phyloP scores from a whole-genome alignment of 2,329 filamentous ascomycete species.

The Calonectria naviculata region DNA sequence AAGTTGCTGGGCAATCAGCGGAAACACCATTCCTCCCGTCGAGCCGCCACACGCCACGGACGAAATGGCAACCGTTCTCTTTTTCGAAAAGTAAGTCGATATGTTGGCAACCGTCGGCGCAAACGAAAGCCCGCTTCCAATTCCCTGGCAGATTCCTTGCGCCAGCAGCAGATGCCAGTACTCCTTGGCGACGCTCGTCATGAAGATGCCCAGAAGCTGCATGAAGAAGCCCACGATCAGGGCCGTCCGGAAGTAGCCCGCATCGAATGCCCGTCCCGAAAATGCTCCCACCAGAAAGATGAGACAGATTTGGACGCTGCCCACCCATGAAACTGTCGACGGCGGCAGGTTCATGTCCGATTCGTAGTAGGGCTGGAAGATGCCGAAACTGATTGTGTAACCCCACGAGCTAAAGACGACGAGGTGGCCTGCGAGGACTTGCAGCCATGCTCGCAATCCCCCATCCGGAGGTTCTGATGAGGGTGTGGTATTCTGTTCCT shows the following conservation, averaged over 20 bases:
- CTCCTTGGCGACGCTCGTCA: slow-evolving; percentile 52
- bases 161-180: slow-evolving; percentile 62
- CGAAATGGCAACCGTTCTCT: slow-evolving; percentile 69
- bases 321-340: slow-evolving; percentile 60
- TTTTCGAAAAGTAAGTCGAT: slow-evolving; percentile 70
- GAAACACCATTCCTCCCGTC: slow-evolving; percentile 73
- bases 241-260: slow-evolving; percentile 50
- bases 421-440: slow-evolving; percentile 51
- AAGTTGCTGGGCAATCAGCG: slow-evolving; percentile 65
- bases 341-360: slow-evolving; percentile 43
- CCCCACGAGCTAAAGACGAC: slow-evolving; percentile 53
- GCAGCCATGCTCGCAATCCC: slow-evolving; percentile 50
- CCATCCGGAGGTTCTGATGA: slow-evolving; percentile 46
- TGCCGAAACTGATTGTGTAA: slow-evolving; percentile 52
- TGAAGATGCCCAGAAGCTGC: slow-evolving; percentile 58
- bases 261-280: slow-evolving; percentile 55
- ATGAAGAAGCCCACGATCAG: slow-evolving; percentile 51
- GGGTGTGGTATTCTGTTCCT: neutral
- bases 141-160: slow-evolving; percentile 67
- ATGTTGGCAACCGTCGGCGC: slow-evolving; percentile 64
- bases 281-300: slow-evolving; percentile 53
- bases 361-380: slow-evolving; percentile 53
- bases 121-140: slow-evolving; percentile 67
- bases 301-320: slow-evolving; percentile 58
- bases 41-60: slow-evolving; percentile 69